These are phyloP conservation scores for Neurospora crassa DNA, from an alignment of 2,329 filamentous ascomycete genomes.

Conservation along the genomic window DNA sequence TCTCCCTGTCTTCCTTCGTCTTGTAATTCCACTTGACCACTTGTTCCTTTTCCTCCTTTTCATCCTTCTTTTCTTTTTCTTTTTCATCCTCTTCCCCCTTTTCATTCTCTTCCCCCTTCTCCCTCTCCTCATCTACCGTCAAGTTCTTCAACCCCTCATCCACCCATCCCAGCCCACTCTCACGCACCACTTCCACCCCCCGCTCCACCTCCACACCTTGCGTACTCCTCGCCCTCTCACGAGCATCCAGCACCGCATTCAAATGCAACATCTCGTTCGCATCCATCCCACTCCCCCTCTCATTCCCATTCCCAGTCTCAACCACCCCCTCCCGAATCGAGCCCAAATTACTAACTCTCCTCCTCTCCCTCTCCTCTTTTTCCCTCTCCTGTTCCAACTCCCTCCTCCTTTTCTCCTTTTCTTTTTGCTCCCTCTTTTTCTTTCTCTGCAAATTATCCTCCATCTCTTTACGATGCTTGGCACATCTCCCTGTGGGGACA, in stretches of 20 bases:
- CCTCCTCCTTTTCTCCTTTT: neutral
- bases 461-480: neutral
- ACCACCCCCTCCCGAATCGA: neutral
- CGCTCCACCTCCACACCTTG: neutral
- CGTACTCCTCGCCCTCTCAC: neutral
- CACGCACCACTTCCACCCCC: neutral
- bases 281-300: neutral
- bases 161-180: neutral
- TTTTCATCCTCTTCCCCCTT: neutral
- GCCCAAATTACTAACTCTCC: neutral
- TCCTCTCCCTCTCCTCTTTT: neutral
- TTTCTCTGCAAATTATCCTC: neutral
- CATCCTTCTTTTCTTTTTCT: neutral
- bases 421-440: neutral
- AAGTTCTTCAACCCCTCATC: neutral
- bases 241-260: neutral
- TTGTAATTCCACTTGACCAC: neutral
- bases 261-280: neutral
- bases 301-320: neutral
- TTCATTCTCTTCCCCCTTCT: neutral
- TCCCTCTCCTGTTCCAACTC: neutral
- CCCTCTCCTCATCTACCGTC: neutral
- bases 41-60: neutral
- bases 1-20: neutral
- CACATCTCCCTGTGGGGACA: neutral